Evolutionary conservation across 192 early-diverging fungal genomes (phyloP).

Genomic region (Entophlyctis luteolus): DNA sequence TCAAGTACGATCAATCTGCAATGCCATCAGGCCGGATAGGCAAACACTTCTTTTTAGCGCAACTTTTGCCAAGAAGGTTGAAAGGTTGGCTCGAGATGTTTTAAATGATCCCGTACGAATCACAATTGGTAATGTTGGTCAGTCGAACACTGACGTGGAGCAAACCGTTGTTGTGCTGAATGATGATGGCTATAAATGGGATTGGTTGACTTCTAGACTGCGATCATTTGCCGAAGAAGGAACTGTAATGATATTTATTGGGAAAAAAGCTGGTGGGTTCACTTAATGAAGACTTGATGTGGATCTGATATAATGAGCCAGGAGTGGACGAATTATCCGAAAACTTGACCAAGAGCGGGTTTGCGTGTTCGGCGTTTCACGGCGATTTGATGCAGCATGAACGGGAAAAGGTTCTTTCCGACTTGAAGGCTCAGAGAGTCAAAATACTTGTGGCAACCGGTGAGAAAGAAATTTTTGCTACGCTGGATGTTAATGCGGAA

Average conservation of each 20-base stretch:
- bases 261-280: slow-evolving; percentile 52
- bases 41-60: slow-evolving; percentile 80
- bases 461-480: too few relatives aligned
- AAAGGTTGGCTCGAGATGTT: slow-evolving; percentile 66
- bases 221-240: slow-evolving; percentile 54
- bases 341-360: slow-evolving; percentile 56
- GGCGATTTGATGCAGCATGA: slow-evolving; percentile 75
- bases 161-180: slow-evolving; percentile 60
- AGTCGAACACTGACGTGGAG: slow-evolving; percentile 71
- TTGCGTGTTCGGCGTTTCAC: slow-evolving; percentile 64
- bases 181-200: slow-evolving; percentile 70
- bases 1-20: slow-evolving; percentile 75
- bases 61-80: slow-evolving; percentile 70
- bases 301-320: not conserved
- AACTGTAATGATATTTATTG: slow-evolving; percentile 73
- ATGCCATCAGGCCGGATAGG: slow-evolving; percentile 74
- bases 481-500: too few relatives aligned
- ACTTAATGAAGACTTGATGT: not conserved
- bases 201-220: slow-evolving; percentile 65
- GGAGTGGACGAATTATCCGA: slow-evolving; percentile 64
- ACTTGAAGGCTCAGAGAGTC: slow-evolving; percentile 63
- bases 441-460: slow-evolving; percentile 51
- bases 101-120: slow-evolving; percentile 71
- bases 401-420: slow-evolving; percentile 66
- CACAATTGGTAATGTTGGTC: slow-evolving; percentile 64